Evolutionary conservation across 169 alveolate genomes (phyloP).

Genomic region (Eimeria maxima): DNA sequence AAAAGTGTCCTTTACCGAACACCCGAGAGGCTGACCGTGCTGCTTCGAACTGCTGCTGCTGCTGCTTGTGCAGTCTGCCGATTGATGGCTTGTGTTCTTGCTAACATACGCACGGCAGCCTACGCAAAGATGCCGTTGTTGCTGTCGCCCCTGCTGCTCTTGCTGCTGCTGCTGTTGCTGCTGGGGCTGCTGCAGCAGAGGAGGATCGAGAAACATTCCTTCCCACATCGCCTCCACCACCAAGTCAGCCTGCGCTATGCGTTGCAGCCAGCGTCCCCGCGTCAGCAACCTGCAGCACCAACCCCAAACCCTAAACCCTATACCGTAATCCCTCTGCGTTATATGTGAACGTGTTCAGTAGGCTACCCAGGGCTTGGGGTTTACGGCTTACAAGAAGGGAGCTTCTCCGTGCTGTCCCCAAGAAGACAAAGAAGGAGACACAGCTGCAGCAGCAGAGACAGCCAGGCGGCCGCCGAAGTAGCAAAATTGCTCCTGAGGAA

Average conservation of each 20-base stretch:
- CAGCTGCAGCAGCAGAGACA: constrained; percentile 11
- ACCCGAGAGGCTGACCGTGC: background rate
- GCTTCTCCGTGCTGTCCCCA: background rate
- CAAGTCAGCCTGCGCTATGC: constrained; percentile 36
- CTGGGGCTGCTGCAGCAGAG: constrained; percentile 56
- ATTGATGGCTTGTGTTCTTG: background rate
- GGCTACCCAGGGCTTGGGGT: background rate
- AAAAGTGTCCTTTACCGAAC: background rate
- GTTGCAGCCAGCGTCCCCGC: constrained; percentile 18
- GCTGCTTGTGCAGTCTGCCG: background rate
- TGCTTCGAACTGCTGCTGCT: constrained; percentile 11
- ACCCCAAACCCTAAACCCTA: background rate
- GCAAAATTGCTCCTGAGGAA: constrained; percentile 15
- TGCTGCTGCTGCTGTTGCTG: background rate
- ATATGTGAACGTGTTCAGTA: background rate
- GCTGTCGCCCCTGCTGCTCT: background rate
- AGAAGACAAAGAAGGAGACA: background rate
- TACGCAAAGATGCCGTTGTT: background rate
- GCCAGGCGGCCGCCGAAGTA: background rate
- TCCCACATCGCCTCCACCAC: constrained; percentile 61
- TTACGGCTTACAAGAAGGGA: background rate
- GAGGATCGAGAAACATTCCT: background rate
- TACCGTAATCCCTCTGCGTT: background rate
- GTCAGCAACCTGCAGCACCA: constrained; percentile 58
- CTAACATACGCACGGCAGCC: background rate